Percentiles rank a stretch among this genome's conserved stretches.
Evolutionary conservation across 1,284 basidiomycete genomes (phyloP).

Genomic region (Cryptococcus wingfieldii): DNA sequence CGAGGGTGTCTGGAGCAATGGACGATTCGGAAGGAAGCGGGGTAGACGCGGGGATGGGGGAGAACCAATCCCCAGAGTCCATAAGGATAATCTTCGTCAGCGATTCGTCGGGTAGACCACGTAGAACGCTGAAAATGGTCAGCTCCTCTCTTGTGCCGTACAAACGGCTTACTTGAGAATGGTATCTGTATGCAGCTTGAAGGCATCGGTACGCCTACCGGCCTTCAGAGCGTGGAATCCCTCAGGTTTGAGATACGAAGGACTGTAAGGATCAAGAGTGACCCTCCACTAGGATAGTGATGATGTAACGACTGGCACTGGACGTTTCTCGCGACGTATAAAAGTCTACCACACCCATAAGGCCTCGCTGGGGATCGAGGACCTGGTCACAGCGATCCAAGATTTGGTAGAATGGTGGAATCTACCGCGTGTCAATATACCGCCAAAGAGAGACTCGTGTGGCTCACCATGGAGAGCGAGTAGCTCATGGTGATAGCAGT

Average conservation of each 20-base stretch:
- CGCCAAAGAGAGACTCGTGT: not conserved
- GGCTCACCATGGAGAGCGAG: slow-evolving; percentile 64
- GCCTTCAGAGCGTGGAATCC: slow-evolving; percentile 62
- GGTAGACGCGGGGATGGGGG: slow-evolving; percentile 53
- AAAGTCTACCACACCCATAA: slow-evolving; percentile 73
- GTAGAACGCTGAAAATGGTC: slow-evolving; percentile 53
- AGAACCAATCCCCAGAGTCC: slow-evolving; percentile 76
- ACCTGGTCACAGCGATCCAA: slow-evolving; percentile 68
- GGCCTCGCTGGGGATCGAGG: slow-evolving; percentile 61
- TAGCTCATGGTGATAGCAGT: slow-evolving; percentile 66
- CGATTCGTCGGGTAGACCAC: slow-evolving; percentile 55
- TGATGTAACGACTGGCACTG: no score
- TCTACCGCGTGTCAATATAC: slow-evolving; percentile 48
- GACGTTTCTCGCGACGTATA: slow-evolving; percentile 67
- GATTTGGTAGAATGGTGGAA: slow-evolving; percentile 65
- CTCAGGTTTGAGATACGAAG: slow-evolving; percentile 62
- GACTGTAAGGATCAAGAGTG: no score
- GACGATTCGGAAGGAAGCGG: slow-evolving; percentile 42
- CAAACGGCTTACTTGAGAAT: slow-evolving; percentile 62
- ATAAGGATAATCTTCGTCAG: slow-evolving; percentile 68
- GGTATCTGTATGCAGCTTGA: slow-evolving; percentile 73
- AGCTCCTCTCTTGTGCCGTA: not conserved
- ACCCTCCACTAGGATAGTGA: no score
- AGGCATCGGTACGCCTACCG: slow-evolving; percentile 56
- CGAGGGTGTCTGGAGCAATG: slow-evolving; percentile 43